These are phyloP conservation scores for Sicyos baderoa DNA, from an alignment of 306 rosid genomes.

Conservation along the genomic window DNA sequence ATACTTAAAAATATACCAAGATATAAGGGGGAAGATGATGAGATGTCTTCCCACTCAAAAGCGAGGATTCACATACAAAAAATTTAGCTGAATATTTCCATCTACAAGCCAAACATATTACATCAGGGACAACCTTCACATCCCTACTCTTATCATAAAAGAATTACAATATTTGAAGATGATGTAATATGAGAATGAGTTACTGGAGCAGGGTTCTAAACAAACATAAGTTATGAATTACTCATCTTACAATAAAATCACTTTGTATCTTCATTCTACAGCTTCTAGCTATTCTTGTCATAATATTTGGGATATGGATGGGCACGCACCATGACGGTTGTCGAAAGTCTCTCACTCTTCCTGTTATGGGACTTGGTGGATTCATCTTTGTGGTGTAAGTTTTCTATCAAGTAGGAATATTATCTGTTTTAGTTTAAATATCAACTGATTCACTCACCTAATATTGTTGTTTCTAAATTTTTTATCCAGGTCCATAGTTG, in stretches of 20 bases:
- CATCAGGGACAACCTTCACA: neutral
- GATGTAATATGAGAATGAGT: neutral
- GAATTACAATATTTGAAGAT: neutral
- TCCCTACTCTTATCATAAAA: neutral
- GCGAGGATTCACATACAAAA: neutral
- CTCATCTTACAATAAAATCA: conserved; percentile 6
- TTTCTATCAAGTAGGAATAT: neutral
- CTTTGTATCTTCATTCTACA: conserved; percentile 28
- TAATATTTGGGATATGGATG: conserved; percentile 88
- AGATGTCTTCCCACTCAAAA: neutral
- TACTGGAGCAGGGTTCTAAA: neutral
- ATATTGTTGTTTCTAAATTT: conserved; percentile 3
- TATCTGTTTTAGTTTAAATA: neutral
- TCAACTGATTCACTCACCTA: conserved; percentile 1
- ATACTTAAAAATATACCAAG: neutral
- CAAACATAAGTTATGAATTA: neutral
- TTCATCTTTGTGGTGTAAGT: conserved; percentile 68
- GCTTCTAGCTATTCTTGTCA: conserved; percentile 65
- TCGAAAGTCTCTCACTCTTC: conserved; percentile 74
- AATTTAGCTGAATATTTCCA: neutral
- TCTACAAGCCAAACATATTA: neutral
- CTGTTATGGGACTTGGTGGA: conserved; percentile 70
- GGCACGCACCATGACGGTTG: conserved; percentile 74
- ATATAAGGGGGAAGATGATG: neutral
- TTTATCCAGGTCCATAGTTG: conserved; percentile 63